Evolutionary conservation across 306 rosid genomes (phyloP), one percentile per base, ranked within the genome.

Genomic region (Castanea crenata): DNA sequence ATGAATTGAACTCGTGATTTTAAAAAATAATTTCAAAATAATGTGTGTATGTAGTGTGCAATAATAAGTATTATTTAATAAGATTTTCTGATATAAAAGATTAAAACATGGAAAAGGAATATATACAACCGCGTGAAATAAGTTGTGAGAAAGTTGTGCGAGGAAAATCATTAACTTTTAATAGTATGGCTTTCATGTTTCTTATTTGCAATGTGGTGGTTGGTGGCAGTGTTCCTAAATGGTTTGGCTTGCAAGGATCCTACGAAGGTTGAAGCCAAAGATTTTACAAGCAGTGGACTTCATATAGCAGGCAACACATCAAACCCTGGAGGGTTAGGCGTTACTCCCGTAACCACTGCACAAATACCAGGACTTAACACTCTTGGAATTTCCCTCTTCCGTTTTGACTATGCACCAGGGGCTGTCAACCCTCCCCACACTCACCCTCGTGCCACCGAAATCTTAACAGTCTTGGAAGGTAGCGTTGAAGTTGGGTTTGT

Each of bases 361-460:
- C 85, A 83, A 78, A 74, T 83, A 11, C 77, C 87, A 51, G 85
- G 87, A 4, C 85, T 80, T 3, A 80, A 83, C 32, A 80, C 87
- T 62, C 80, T 86, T 5, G 83, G 81, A 3, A 32, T 86, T 19
- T 80, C 87, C 10, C 41, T 83, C 0, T 81, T 78, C 3, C 81
- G 83, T 3, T 16, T 86, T 0, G 87, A 86, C 56, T 83, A 62
- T 9, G 87, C 71, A 5, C 83, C 81, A 1, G 56, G 73, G 74
- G 85, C 81, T 0, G 20, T 83, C n/a, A 83, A 80, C 16, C 57
- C 87, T 15, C 81, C 81, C 9, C 87, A 80, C 76, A 57, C 74
- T 0, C 86, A 86, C 46, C 89, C 85, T 13, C 63, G 83, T 0
- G 84, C 76, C 8, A 55, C 85, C 0, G 84, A 86, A 67, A 69